These are phyloP conservation scores for Marasmius tenuissimus DNA, from an alignment of 1,284 basidiomycete species.

Conservation along the genomic window DNA sequence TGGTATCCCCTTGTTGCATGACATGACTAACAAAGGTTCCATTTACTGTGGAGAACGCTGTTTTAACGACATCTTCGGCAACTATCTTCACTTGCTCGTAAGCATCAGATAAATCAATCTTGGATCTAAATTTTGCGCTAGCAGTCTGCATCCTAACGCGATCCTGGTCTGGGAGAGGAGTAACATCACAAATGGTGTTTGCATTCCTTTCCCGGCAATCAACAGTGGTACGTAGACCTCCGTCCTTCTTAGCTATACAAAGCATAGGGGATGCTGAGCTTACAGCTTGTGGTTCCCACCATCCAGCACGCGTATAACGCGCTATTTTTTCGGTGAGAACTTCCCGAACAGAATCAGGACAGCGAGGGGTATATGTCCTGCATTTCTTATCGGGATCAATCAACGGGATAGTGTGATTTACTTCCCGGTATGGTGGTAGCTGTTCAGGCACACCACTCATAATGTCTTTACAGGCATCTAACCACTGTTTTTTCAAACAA, in stretches of 20 bases:
- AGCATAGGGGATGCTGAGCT: not conserved
- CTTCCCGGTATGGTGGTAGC: not conserved
- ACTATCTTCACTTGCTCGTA: too few species aligned
- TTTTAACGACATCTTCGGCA: too few species aligned
- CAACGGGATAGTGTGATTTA: not conserved
- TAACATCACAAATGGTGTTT: not conserved
- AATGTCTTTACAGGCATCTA: not conserved
- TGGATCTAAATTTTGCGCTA: too few species aligned
- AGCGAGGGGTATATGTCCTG: not conserved
- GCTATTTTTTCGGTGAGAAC: not conserved
- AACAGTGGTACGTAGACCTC: not conserved
- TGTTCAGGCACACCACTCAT: not conserved
- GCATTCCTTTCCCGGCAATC: not conserved
- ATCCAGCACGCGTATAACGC: not conserved
- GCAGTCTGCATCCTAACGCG: not conserved
- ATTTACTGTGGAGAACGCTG: too few species aligned
- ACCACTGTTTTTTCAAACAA: not conserved
- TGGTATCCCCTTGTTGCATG: not conserved
- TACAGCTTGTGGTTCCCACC: not conserved
- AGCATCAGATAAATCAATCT: too few species aligned
- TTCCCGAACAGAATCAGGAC: not conserved
- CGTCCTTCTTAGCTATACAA: not conserved
- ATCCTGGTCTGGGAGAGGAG: not conserved
- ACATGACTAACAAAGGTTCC: too few species aligned
- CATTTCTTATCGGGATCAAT: not conserved